Evolutionary conservation across 2,329 filamentous ascomycete genomes (phyloP), one percentile per base, ranked within the genome.

Genomic region (Orbilia ellipsospora): DNA sequence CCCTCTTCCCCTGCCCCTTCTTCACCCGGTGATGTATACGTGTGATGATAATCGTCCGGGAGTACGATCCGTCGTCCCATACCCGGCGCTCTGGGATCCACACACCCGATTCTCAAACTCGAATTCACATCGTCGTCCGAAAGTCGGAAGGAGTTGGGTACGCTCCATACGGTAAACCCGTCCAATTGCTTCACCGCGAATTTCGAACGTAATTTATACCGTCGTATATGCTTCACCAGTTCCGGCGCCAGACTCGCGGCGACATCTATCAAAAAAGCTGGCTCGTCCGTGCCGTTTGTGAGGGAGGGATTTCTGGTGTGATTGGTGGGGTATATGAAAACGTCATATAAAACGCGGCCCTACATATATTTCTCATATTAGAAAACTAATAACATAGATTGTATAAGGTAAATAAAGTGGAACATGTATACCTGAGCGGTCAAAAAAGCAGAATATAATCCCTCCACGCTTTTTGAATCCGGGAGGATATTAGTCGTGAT

Each of bases 191-290:
- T 86, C 55, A 95, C 85, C 62, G 86, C 85, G 77, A 98, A 87
- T 83, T 94, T 94, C 56, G 91, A 89, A 60, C 94, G 87, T 77
- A 99, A 85, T 82, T 94, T 97, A 83, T 96, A 96, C 75, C 92
- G 88, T 82, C 90, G 91, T 70, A 99, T 85, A 82, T 95, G 92
- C 78, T 87, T 89, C 73, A 89, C 81, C 70, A 98, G 82, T 2
- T 81, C 83, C 1, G 86, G 83, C 0, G 88, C 88, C 80, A 93
- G 88, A 3, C 83, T 84, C 4, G 88, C 88, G 82, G 97, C 94
- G 12, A 94, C 91, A 81, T 99, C 95, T 73, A 99, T 86, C 72
- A 97, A 83, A 85, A 91, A 94, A 31, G 86, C 85, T 65, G 62
- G 79, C 12, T 75, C 77, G 44, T 77, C 73, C 2, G 73, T 36